These are phyloP conservation scores for Ceratocystis cubensis DNA, from an alignment of 2,329 filamentous ascomycete species.

Conservation along the genomic window DNA sequence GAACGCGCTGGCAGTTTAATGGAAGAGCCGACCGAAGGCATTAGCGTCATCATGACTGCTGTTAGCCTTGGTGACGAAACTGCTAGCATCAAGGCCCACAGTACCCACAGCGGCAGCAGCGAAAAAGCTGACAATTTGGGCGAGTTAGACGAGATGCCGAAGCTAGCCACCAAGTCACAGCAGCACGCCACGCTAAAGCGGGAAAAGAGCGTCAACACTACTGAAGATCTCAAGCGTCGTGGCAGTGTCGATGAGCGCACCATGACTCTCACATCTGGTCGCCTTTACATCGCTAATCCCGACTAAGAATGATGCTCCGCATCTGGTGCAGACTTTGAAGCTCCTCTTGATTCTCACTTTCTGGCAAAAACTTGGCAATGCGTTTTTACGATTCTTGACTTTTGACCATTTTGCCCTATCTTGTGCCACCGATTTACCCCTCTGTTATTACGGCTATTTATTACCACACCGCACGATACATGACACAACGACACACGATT, in stretches of 20 bases:
- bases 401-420: background rate
- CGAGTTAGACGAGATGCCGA: constrained; percentile 39
- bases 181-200: constrained; percentile 46
- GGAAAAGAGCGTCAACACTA: constrained; percentile 53
- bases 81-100: constrained; percentile 38
- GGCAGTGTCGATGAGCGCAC: constrained; percentile 77
- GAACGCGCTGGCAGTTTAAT: constrained; percentile 42
- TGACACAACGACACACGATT: background rate
- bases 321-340: background rate
- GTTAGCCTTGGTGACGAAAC: constrained; percentile 30
- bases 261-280: constrained; percentile 58
- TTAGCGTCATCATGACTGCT: constrained; percentile 17
- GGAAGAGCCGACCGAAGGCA: constrained; percentile 25
- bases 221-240: constrained; percentile 59
- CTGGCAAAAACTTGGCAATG: background rate
- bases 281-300: constrained; percentile 77
- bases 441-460: background rate
- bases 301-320: constrained; percentile 36
- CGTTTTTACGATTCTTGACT: background rate
- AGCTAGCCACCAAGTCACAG: constrained; percentile 46
- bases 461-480: background rate
- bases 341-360: no score
- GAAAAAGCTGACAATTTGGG: constrained; percentile 50
- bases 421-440: background rate
- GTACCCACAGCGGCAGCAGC: constrained; percentile 44